Base-by-base conservation (phyloP, 495 filamentous ascomycete genomes). In the Bathelium albidoporum region DNA sequence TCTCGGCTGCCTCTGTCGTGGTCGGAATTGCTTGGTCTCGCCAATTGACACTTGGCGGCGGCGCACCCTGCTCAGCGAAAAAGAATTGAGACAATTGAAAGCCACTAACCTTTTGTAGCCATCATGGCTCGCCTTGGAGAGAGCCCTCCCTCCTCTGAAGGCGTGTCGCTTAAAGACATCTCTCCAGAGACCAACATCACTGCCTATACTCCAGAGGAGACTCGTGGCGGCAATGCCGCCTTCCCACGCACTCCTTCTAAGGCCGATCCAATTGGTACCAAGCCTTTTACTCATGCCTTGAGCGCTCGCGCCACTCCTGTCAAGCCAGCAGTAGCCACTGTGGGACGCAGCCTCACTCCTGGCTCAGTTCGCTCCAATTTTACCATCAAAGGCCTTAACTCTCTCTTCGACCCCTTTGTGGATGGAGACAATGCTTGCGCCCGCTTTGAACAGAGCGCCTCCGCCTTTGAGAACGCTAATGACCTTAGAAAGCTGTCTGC, bases 111-210 rank as follows among this genome's bases (percentile, higher is more conserved):
- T 55, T 29, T 55, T 22, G 20, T 29, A 55, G 49, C 9, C 44
- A 29, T 11, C 49, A 55, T 55, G 49, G 22, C 39, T 52, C 28
- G 41, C 60, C 3, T 24, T 52, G 34, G 43, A 10, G 28, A 43
- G 4, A 62, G 60, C 34, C 60, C 60, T 41, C 60, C 9, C 34
- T 44, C 60, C 41, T 49, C 60, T 32, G 34, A 52, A 20, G 60
- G 45, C 32, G 61, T 34, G 29, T 63, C 61, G 24, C 36, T 32
- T 29, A 34, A 28, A 14, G 61, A 58, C 10, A 14, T 53, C 31
- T 63, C 61, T 43, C 61, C 61, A 1, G 29, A 28, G 18, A 63
- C 61, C 24, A 63, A 58, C 26, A 32, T 43, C 39, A 63, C 61
- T 16, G 32, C 12, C 20, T 63, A 55, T 34, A 31, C 61, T 22